These are phyloP conservation scores for Phaffomyces antillensis DNA, from an alignment of 805 yeast genomes.

Conservation along the genomic window DNA sequence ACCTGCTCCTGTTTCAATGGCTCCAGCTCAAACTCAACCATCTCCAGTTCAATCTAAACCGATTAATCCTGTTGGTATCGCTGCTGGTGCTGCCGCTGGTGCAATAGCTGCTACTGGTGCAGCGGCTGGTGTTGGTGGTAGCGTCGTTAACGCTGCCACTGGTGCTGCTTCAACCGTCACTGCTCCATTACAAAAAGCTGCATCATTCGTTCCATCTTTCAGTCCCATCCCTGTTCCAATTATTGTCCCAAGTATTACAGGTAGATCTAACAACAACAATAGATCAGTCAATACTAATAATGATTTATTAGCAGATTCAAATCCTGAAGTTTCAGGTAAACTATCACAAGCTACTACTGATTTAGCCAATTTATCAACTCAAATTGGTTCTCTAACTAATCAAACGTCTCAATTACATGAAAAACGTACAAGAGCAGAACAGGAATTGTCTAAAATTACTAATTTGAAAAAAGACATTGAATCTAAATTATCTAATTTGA, in stretches of 20 bases:
- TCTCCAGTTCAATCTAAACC: slow-evolving; percentile 1
- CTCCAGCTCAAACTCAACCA: slow-evolving; percentile 13
- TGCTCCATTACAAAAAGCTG: slow-evolving; percentile 4
- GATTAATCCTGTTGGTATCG: neutral
- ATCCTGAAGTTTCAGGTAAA: slow-evolving; percentile 50
- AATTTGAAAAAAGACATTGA: slow-evolving; percentile 66
- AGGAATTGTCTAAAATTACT: slow-evolving; percentile 64
- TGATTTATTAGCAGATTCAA: slow-evolving; percentile 48
- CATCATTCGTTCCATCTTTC: slow-evolving; percentile 5
- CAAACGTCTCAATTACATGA: slow-evolving; percentile 69
- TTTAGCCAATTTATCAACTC: slow-evolving; percentile 79
- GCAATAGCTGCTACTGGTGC: slow-evolving; percentile 9
- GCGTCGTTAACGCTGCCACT: slow-evolving; percentile 4
- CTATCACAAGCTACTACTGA: slow-evolving; percentile 77
- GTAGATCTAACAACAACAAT: neutral
- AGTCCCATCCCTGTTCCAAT: neutral
- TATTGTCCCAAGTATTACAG: slow-evolving; percentile 4
- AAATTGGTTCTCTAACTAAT: slow-evolving; percentile 66
- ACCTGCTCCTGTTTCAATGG: slow-evolving; percentile 9
- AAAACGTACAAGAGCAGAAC: slow-evolving; percentile 67
- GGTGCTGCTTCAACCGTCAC: neutral
- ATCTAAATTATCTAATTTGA: slow-evolving; percentile 56
- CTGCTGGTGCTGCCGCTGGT: slow-evolving; percentile 2
- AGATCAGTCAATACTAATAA: slow-evolving; percentile 20
- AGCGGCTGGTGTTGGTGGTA: slow-evolving; percentile 3